Percentiles rank a stretch among this genome's conserved stretches.
phyloP scores from a whole-genome alignment of 345 rosid genomes.

The Gossypium rotundifolium region DNA sequence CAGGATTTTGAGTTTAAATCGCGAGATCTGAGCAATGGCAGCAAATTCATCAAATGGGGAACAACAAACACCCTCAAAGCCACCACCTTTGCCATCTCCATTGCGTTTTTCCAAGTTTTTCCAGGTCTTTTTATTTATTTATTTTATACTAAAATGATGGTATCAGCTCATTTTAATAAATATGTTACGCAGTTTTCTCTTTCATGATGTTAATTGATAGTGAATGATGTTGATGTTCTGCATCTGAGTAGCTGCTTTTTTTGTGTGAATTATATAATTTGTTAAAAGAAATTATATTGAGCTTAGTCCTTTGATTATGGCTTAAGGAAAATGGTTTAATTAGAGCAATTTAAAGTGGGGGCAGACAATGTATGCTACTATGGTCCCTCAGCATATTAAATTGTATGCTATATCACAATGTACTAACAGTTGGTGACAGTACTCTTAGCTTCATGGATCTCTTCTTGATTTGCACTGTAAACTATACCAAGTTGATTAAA shows the following conservation, averaged over 20 bases:
- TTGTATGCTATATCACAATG: not conserved
- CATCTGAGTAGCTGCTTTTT: not conserved
- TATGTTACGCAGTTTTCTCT: not conserved
- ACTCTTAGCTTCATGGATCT: slow-evolving; percentile 2
- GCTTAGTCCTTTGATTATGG: not conserved
- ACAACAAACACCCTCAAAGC: slow-evolving; percentile 46
- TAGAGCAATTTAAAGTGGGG: not conserved
- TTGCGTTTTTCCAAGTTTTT: slow-evolving; percentile 77
- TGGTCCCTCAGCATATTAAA: not conserved
- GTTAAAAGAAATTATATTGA: not conserved
- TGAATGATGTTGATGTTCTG: slow-evolving; percentile 6
- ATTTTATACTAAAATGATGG: not conserved
- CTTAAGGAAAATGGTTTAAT: not conserved
- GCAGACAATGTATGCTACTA: not conserved
- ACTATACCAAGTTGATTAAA: not conserved
- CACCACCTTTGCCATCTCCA: slow-evolving; percentile 91
- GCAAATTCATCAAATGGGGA: slow-evolving; percentile 43
- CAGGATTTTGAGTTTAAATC: slow-evolving; percentile 1
- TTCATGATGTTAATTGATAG: not conserved
- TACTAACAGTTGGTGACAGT: not conserved
- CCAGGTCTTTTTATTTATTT: slow-evolving; percentile 42
- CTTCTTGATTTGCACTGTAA: not conserved
- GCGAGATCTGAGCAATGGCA: slow-evolving; percentile 50
- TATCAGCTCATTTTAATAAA: not conserved
- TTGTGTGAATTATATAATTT: not conserved